Conservation (phyloP, 768 basidiomycete genomes). For the Hygrophoropsis aurantiaca region DNA sequence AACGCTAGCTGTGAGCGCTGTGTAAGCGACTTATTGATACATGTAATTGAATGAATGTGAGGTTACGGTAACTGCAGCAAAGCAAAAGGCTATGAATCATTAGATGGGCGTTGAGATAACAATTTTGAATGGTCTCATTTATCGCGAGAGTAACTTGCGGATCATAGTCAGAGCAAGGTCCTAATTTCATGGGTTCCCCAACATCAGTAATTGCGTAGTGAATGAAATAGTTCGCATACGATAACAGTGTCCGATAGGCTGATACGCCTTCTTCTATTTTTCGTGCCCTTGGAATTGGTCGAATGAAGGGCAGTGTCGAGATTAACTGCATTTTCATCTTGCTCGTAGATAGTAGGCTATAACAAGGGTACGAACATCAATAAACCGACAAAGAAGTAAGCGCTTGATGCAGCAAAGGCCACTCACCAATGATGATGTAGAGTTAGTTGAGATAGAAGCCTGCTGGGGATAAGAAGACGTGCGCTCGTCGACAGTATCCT, state of each 20-base stretch:
- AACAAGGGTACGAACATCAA: neutral
- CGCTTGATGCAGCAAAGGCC: too few relatives aligned
- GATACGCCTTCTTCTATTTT: constrained; percentile 5
- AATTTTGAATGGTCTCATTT: neutral
- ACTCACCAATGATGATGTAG: too few relatives aligned
- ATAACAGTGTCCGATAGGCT: constrained; percentile 6
- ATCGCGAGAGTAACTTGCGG: constrained; percentile 5
- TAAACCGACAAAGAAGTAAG: too few relatives aligned
- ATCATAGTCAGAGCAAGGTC: constrained; percentile 7
- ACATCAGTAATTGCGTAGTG: neutral
- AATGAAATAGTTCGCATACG: neutral
- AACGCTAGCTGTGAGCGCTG: too few relatives aligned
- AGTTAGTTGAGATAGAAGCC: neutral
- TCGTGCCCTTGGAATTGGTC: neutral
- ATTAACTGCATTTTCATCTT: constrained; percentile 3
- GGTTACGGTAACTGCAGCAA: too few relatives aligned
- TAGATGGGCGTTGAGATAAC: too few relatives aligned
- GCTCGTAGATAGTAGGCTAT: constrained; percentile 7
- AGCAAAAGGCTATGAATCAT: too few relatives aligned
- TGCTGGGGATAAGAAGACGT: neutral
- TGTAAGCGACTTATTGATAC: too few relatives aligned
- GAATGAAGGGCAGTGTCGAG: constrained; percentile 3
- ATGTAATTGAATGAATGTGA: neutral
- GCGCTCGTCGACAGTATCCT: constrained; percentile 6
- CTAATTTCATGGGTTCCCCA: neutral